Conservation (phyloP, 768 basidiomycete species). For the Calocera viscosa region DNA sequence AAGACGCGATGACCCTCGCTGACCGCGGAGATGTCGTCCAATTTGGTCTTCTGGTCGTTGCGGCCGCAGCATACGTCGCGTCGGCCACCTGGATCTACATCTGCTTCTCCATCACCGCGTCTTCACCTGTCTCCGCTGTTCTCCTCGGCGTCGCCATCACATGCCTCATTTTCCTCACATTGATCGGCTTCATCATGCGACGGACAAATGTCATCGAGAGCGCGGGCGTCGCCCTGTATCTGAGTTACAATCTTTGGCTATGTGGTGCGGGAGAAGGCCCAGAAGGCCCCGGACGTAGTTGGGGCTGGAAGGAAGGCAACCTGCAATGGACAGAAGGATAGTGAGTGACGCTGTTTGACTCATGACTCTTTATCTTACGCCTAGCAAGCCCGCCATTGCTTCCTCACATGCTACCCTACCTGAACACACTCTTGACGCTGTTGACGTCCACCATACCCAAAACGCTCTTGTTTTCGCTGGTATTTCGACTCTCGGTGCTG, state of each 20-base stretch:
- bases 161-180: conserved; percentile 76
- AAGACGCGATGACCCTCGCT: conserved; percentile 59
- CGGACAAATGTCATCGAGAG: conserved; percentile 91
- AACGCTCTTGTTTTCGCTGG: conserved; percentile 63
- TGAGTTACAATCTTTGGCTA: conserved; percentile 84
- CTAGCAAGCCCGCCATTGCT: conserved; percentile 43
- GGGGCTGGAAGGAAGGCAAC: conserved; percentile 13
- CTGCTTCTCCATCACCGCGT: conserved; percentile 37
- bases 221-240: conserved; percentile 70
- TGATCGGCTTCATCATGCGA: conserved; percentile 79
- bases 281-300: conserved; percentile 10
- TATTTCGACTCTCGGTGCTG: conserved; percentile 68
- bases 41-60: conserved; percentile 59
- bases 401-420: conserved; percentile 66
- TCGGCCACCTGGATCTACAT: conserved; percentile 67
- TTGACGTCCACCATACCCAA: conserved; percentile 76
- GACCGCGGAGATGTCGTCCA: conserved; percentile 64
- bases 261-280: conserved; percentile 31
- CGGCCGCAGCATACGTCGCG: conserved; percentile 65
- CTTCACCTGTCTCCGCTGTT: conserved; percentile 77
- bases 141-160: conserved; percentile 79
- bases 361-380: neutral
- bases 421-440: conserved; percentile 68
- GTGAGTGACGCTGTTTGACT: conserved; percentile 7
- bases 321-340: conserved; percentile 29